Conservation (phyloP, 371 early-diverging fungal species). For the Mycotypha africana region DNA sequence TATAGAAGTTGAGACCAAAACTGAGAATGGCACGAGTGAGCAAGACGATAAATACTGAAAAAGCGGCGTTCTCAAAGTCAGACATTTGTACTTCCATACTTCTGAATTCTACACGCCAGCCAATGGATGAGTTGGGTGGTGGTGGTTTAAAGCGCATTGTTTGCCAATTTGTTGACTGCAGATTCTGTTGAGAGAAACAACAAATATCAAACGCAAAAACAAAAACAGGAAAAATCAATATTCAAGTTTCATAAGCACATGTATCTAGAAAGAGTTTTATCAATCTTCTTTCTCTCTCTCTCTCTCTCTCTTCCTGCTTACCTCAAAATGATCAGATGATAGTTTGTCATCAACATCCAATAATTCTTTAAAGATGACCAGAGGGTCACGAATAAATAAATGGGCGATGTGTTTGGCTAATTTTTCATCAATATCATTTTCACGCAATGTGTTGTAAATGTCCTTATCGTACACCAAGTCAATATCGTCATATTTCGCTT, state of each 20-base stretch:
- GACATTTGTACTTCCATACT: slow-evolving; percentile 98
- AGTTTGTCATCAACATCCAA: slow-evolving; percentile 79
- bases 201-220: too few relatives aligned
- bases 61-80: slow-evolving; percentile 98
- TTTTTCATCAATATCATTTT: slow-evolving; percentile 80
- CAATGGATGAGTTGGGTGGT: slow-evolving; percentile 78
- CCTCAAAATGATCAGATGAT: slow-evolving; percentile 95
- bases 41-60: slow-evolving; percentile 90
- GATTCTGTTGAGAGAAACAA: slow-evolving; percentile 59
- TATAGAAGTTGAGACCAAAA: slow-evolving; percentile 92
- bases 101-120: slow-evolving; percentile 99
- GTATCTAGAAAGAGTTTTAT: background rate
- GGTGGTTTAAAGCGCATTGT: slow-evolving; percentile 99
- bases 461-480: slow-evolving; percentile 78
- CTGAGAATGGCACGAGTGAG: slow-evolving; percentile 88
- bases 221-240: background rate
- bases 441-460: slow-evolving; percentile 66
- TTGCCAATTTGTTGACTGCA: slow-evolving; percentile 99
- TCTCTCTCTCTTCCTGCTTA: slow-evolving; percentile 17
- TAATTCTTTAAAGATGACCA: slow-evolving; percentile 91
- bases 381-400: slow-evolving; percentile 98
- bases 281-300: background rate
- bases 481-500: slow-evolving; percentile 95
- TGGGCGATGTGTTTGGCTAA: slow-evolving; percentile 95
- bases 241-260: background rate